Conservation (phyloP, 179 eudicot species). For the Carnegiea gigantea region DNA sequence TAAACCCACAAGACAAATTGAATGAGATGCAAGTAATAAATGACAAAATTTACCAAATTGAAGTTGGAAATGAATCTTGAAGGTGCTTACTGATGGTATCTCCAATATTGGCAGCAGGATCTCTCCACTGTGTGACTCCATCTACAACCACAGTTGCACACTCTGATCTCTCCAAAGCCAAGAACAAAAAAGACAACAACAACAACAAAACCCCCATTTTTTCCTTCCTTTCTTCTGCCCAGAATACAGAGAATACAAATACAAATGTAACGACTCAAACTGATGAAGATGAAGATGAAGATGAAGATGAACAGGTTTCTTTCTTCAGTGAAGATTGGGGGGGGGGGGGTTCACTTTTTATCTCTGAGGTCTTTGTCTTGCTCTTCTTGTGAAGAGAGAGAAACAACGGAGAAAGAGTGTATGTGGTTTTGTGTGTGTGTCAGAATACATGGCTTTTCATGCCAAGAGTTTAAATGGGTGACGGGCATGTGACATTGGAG, state of each 20-base stretch:
- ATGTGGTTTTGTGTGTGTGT: too few species aligned
- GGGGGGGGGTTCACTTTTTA: constrained; percentile 8
- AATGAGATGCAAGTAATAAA: background rate
- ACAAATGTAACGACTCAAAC: background rate
- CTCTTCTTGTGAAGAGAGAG: constrained; percentile 29
- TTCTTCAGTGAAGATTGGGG: too few species aligned
- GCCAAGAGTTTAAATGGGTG: too few species aligned
- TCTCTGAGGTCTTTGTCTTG: constrained; percentile 16
- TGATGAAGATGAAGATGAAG: background rate
- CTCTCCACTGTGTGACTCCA: constrained; percentile 65
- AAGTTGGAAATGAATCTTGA: background rate
- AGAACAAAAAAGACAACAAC: constrained; percentile 14
- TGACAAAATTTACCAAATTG: background rate
- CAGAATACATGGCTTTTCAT: too few species aligned
- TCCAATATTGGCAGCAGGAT: constrained; percentile 63
- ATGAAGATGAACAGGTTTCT: background rate
- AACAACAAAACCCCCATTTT: constrained; percentile 27
- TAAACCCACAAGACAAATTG: background rate
- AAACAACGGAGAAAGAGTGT: background rate
- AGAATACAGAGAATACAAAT: background rate
- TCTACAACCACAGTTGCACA: constrained; percentile 65
- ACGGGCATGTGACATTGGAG: too few species aligned
- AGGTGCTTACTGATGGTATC: constrained; percentile 64
- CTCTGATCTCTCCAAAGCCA: constrained; percentile 24
- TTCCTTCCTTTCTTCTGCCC: background rate